These are phyloP conservation scores for Skeletonema potamos DNA, from an alignment of 108 stramenopile species.

Conservation along the genomic window DNA sequence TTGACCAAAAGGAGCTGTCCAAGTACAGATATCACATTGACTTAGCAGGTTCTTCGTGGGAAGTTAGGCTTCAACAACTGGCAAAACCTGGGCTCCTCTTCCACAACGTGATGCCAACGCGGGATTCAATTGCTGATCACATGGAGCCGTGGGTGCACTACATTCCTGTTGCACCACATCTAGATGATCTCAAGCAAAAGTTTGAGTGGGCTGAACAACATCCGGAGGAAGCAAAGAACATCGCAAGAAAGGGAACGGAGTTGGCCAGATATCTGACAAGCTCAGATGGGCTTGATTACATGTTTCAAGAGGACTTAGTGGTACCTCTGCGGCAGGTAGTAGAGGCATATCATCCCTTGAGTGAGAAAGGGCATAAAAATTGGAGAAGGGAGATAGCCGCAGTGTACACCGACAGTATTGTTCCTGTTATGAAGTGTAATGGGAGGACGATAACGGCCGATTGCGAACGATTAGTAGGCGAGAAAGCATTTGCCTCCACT, in stretches of 20 bases:
- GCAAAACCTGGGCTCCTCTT: slow-evolving; percentile 16
- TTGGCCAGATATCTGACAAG: background rate
- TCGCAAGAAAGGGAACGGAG: background rate
- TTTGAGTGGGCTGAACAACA: slow-evolving; percentile 22
- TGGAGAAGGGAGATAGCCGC: background rate
- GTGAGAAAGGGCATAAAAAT: background rate
- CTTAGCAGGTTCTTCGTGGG: slow-evolving; percentile 15
- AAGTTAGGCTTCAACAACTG: background rate
- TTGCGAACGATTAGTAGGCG: background rate
- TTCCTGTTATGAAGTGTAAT: background rate
- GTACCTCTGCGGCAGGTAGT: background rate
- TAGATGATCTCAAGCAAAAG: slow-evolving; percentile 5
- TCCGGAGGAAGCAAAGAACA: slow-evolving; percentile 4
- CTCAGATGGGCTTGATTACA: background rate
- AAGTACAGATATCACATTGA: slow-evolving; percentile 33
- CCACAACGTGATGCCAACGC: slow-evolving; percentile 7
- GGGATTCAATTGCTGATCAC: slow-evolving; percentile 1
- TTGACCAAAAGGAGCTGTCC: background rate
- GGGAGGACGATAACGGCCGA: background rate
- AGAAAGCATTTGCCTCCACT: background rate
- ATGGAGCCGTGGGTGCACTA: slow-evolving; percentile 23
- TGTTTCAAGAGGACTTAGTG: background rate
- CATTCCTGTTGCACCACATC: slow-evolving; percentile 6
- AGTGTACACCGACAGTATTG: background rate
- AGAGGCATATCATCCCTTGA: slow-evolving; percentile 6